A percentile compares a stretch with the other conserved stretches of the same genome.
Conservation (phyloP, 768 basidiomycete genomes). For the Mycena alexandri region DNA sequence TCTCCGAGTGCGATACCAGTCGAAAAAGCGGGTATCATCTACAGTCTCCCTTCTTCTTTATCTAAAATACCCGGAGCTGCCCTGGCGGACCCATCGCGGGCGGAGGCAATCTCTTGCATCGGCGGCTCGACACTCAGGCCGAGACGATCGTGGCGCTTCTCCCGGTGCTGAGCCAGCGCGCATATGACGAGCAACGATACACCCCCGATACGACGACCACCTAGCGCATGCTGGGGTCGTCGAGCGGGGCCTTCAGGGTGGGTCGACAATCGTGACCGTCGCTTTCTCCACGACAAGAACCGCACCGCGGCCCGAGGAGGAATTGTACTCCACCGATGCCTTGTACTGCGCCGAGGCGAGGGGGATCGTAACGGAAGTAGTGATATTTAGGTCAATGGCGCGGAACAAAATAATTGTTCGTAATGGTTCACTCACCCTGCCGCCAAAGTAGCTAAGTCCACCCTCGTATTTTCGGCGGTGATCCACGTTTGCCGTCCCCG, state of each 20-base stretch:
- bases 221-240: slow-evolving; percentile 40
- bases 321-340: slow-evolving; percentile 45
- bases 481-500: slow-evolving; percentile 46
- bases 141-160: slow-evolving; percentile 39
- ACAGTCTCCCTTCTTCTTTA: slow-evolving; percentile 40
- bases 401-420: not conserved
- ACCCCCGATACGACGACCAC: slow-evolving; percentile 50
- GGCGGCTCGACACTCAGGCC: slow-evolving; percentile 43
- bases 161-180: slow-evolving; percentile 42
- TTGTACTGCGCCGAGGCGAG: slow-evolving; percentile 43
- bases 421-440: slow-evolving; percentile 3
- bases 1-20: too few relatives aligned
- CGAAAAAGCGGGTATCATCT: slow-evolving; percentile 23
- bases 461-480: slow-evolving; percentile 43
- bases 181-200: slow-evolving; percentile 49
- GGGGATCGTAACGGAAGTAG: not conserved
- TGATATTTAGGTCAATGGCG: not conserved
- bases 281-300: slow-evolving; percentile 49
- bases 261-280: slow-evolving; percentile 43
- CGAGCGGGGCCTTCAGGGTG: slow-evolving; percentile 46
- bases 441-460: slow-evolving; percentile 31
- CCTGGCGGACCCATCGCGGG: slow-evolving; percentile 41
- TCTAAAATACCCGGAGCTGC: slow-evolving; percentile 44
- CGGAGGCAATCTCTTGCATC: slow-evolving; percentile 33
- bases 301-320: slow-evolving; percentile 44